phyloP scores from a whole-genome alignment of 768 basidiomycete genomes.

The Panaeolus cyanescens region DNA sequence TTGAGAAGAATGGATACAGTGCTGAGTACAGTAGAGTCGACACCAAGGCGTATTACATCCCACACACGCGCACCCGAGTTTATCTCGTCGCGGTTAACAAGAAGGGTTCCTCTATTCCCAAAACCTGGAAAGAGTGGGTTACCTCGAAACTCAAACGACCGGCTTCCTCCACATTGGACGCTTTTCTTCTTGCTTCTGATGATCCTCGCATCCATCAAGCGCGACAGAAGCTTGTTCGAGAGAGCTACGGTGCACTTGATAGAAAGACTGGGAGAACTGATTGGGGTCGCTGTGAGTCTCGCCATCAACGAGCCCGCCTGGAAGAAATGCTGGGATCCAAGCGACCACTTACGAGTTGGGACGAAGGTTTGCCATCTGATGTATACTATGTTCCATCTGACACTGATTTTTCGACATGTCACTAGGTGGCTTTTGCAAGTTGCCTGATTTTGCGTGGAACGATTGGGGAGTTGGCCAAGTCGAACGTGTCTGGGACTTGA shows the following conservation, averaged over 20 bases:
- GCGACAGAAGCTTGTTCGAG: constrained; percentile 78
- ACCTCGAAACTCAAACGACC: constrained; percentile 70
- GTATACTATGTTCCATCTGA: constrained; percentile 1
- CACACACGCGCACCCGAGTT: constrained; percentile 90
- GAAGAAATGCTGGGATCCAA: constrained; percentile 83
- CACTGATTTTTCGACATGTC: not conserved
- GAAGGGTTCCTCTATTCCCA: constrained; percentile 58
- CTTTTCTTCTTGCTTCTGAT: constrained; percentile 88
- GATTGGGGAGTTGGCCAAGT: constrained; percentile 95
- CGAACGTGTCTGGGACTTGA: constrained; percentile 92
- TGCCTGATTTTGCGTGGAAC: constrained; percentile 89
- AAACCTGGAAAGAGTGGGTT: constrained; percentile 67
- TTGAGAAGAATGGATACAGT: constrained; percentile 74
- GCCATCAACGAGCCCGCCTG: constrained; percentile 84
- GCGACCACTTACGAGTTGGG: constrained; percentile 90
- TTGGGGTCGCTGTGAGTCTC: constrained; percentile 91
- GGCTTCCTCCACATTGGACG: constrained; percentile 87
- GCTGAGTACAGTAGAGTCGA: constrained; percentile 73
- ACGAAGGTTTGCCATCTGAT: constrained; percentile 63
- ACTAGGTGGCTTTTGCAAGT: constrained; percentile 84
- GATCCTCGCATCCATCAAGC: constrained; percentile 92
- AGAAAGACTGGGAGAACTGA: constrained; percentile 76
- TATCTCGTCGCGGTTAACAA: constrained; percentile 83
- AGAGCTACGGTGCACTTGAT: constrained; percentile 63
- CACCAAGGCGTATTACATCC: constrained; percentile 90